phyloP scores from a whole-genome alignment of 2,329 filamentous ascomycete species.

The Colletotrichum lindemuthianum region DNA sequence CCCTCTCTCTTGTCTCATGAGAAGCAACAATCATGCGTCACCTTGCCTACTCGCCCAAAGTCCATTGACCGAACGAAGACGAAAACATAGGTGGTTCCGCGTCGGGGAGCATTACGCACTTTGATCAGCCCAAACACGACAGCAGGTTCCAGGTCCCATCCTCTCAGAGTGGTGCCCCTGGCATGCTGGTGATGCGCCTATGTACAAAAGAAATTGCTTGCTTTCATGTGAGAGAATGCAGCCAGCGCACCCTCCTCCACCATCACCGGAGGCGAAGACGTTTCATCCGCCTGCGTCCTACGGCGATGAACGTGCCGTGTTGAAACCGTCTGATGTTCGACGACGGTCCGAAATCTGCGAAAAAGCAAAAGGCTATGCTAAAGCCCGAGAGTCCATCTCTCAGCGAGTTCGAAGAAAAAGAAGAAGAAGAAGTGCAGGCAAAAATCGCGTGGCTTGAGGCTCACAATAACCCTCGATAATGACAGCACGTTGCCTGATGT shows the following conservation, averaged over 20 bases:
- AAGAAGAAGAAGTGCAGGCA: too few relatives aligned
- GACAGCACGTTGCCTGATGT: too few relatives aligned
- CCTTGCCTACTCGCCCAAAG: background rate
- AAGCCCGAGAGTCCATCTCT: background rate
- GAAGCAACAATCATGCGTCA: background rate
- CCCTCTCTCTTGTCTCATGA: background rate
- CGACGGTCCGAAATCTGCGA: conserved; percentile 5
- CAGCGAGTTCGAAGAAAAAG: too few relatives aligned
- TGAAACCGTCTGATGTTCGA: conserved; percentile 33
- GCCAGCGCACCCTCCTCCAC: conserved; percentile 5
- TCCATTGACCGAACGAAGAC: conserved; percentile 7
- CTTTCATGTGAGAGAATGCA: background rate
- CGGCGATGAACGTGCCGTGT: conserved; percentile 17
- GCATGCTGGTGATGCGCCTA: background rate
- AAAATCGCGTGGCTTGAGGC: too few relatives aligned
- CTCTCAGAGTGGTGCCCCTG: background rate
- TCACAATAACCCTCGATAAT: too few relatives aligned
- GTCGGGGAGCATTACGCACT: background rate
- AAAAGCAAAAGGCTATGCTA: background rate
- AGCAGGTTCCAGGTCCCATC: too few relatives aligned
- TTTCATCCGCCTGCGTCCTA: conserved; percentile 28
- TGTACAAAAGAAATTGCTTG: background rate
- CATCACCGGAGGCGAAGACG: conserved; percentile 19
- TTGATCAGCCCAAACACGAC: conserved; percentile 6
- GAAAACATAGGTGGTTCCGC: conserved; percentile 2